Evolutionary conservation across 2,329 filamentous ascomycete genomes (phyloP), one percentile per base, ranked within the genome.

Genomic region (Cytospora mali): DNA sequence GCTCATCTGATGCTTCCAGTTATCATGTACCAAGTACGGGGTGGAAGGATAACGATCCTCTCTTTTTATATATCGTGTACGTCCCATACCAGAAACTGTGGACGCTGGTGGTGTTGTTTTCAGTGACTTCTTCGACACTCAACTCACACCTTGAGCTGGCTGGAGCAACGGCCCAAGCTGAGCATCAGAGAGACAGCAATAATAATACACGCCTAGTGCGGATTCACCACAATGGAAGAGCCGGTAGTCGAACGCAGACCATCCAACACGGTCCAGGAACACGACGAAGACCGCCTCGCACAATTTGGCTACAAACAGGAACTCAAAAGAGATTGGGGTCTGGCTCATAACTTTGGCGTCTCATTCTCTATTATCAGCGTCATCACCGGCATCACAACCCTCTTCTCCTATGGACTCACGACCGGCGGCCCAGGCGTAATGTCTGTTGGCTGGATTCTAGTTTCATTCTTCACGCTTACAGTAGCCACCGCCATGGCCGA

Each of bases 351-450:
- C 69, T 87, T 87, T 73, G 84, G 84, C 29, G 82, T 86, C 7
- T 86, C 83, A 0, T 87, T 86, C 70, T 84, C 82, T 6, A 86
- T 87, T 67, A 86, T 87, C 69, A 84, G 80, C 60, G 82, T 87
- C 56, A 83, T 87, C 64, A 86, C 84, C 1, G 84, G 84, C 56
- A 78, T 86, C 50, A 85, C 83, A 0, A 87, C 84, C 0, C 73
- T 87, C 1, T 86, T 86, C 69, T 71, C 76, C 28, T 85, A 84
- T 79, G 84, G 84, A 3, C 72, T 86, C 23, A 77, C 74, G 33
- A 85, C 81, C 4, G 83, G 83, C 35, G 83, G 83, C 6, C 83
- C 83, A 0, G 82, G 75, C 3, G 81, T 84, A 54, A 84, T 84
- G 82, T 78, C 79, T 7, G 71, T 81, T 29, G 82, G 82, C 59